Percentiles rank a stretch among this genome's conserved stretches.
Conservation (phyloP, 306 rosid genomes). For the Acacia acuminata region DNA sequence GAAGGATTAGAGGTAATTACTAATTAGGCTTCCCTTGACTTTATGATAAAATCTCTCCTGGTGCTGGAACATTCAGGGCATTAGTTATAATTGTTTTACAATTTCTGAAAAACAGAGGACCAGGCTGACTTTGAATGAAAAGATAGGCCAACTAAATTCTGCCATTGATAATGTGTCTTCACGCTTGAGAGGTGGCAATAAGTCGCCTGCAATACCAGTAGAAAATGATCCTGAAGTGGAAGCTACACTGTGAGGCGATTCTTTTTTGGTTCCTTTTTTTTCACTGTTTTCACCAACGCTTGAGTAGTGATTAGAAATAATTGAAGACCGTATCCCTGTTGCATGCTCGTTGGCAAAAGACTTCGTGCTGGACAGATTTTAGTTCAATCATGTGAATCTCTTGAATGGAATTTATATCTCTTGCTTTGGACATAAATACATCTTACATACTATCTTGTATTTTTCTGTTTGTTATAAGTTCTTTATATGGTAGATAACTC, state of each 20-base stretch:
- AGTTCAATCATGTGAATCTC: background rate
- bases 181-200: conserved; percentile 65
- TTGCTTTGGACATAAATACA: background rate
- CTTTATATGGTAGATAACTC: no score
- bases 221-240: conserved; percentile 80
- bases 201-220: conserved; percentile 47
- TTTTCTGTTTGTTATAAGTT: no score
- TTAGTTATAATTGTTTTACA: conserved; percentile 10
- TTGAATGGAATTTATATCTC: background rate
- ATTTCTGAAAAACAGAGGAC: conserved; percentile 63
- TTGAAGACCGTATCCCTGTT: background rate
- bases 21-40: conserved; percentile 1
- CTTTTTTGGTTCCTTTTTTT: background rate
- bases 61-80: conserved; percentile 11
- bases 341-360: conserved; percentile 21
- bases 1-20: conserved; percentile 97
- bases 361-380: conserved; percentile 12
- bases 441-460: background rate
- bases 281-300: conserved; percentile 24
- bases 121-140: conserved; percentile 75
- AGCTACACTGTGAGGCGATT: conserved; percentile 60
- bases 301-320: conserved; percentile 1
- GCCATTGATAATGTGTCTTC: conserved; percentile 97
- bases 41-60: conserved; percentile 5
- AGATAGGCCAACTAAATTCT: conserved; percentile 85